These are phyloP conservation scores for Fusarium sp. DNA, from an alignment of 2,329 filamentous ascomycete species.

Conservation along the genomic window DNA sequence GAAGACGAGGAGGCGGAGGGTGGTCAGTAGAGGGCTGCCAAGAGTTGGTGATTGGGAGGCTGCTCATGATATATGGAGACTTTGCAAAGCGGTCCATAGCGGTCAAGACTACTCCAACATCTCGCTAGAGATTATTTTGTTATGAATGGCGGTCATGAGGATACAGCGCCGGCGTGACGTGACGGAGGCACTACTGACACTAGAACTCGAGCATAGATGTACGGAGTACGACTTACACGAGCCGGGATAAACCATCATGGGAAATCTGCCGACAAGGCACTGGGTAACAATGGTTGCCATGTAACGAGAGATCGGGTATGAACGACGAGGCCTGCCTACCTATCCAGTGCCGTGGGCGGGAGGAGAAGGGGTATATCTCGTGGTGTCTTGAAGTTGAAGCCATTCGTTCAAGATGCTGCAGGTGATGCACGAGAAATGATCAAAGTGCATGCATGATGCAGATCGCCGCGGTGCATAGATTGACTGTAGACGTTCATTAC, in stretches of 20 bases:
- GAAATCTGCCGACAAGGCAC: conserved; percentile 1
- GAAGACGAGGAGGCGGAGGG: conserved; percentile 46
- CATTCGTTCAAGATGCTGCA: not conserved
- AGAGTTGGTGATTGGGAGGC: conserved; percentile 19
- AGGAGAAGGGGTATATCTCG: not conserved
- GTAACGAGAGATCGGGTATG: not conserved
- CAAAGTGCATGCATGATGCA: conserved; percentile 19
- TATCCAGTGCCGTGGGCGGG: conserved; percentile 4
- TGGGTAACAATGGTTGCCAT: not conserved
- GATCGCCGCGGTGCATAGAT: conserved; percentile 3
- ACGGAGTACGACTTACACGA: not conserved
- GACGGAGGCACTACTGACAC: too few species aligned
- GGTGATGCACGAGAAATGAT: not conserved
- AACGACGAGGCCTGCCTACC: not conserved
- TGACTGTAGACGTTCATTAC: not conserved
- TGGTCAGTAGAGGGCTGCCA: conserved; percentile 33
- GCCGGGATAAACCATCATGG: not conserved
- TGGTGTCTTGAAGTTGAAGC: not conserved
- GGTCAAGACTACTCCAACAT: conserved; percentile 19
- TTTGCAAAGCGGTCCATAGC: conserved; percentile 36
- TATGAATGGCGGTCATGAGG: too few species aligned
- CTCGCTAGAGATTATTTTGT: too few species aligned
- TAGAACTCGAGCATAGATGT: too few species aligned
- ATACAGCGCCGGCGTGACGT: too few species aligned
- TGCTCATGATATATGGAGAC: conserved; percentile 14